These are phyloP conservation scores for Rhododendron ferrugineum DNA, from an alignment of 148 eudicot genomes.

Conservation along the genomic window DNA sequence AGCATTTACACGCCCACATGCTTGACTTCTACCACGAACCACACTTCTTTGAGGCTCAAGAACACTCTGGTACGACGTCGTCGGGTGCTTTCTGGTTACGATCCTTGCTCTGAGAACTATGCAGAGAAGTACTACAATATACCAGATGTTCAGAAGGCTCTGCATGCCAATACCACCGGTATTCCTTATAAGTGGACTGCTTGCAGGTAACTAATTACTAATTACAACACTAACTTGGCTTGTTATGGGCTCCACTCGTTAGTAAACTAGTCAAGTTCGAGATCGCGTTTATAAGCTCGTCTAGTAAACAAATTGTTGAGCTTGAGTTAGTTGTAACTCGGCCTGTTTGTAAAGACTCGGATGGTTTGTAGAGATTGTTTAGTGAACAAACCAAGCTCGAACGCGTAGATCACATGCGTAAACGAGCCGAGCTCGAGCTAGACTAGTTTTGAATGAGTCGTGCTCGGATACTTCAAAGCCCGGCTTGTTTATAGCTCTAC, in stretches of 20 bases:
- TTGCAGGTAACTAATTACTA: conserved; percentile 36
- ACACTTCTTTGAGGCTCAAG: conserved; percentile 15
- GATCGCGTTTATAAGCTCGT: neutral
- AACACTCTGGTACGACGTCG: conserved; percentile 28
- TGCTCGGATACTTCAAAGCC: neutral
- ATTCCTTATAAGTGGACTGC: conserved; percentile 47
- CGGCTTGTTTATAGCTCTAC: neutral
- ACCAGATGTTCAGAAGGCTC: conserved; percentile 35
- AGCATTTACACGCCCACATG: conserved; percentile 43
- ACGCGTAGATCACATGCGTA: neutral
- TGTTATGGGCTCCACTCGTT: neutral
- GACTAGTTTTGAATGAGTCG: neutral
- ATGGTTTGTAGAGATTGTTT: neutral
- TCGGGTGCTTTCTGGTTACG: conserved; percentile 25
- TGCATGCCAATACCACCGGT: conserved; percentile 43
- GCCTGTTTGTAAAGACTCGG: neutral
- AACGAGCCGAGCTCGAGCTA: neutral
- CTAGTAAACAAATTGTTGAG: neutral
- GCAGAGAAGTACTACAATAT: conserved; percentile 40
- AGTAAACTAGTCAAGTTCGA: too few species aligned
- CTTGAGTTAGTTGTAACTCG: neutral
- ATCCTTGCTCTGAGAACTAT: conserved; percentile 40
- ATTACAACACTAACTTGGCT: neutral
- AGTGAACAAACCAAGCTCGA: neutral
- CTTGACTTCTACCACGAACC: neutral